Percentiles rank a stretch among this genome's conserved stretches.
Evolutionary conservation across 768 basidiomycete species (phyloP).

Genomic region (Pleurotus citrinopileatus): DNA sequence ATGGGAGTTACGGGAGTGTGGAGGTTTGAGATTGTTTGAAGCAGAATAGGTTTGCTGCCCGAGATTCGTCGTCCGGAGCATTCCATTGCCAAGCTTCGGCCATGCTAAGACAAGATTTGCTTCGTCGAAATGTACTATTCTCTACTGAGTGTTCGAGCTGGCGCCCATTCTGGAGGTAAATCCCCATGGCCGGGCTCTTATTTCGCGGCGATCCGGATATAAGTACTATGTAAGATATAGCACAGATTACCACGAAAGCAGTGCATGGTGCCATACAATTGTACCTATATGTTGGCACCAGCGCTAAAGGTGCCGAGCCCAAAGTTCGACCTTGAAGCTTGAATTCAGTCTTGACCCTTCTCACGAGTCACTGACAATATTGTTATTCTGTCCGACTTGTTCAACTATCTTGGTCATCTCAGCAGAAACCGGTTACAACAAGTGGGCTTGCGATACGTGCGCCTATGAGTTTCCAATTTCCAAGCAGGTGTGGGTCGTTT

Average conservation of each 20-base stretch:
- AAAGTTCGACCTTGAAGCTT: too few relatives aligned
- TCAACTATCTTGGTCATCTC: slow-evolving; percentile 84
- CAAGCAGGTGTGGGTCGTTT: slow-evolving; percentile 56
- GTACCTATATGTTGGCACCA: too few relatives aligned
- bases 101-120: slow-evolving; percentile 29
- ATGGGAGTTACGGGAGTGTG: slow-evolving; percentile 54
- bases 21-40: slow-evolving; percentile 36
- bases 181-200: not conserved
- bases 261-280: too few relatives aligned
- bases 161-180: slow-evolving; percentile 52
- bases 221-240: slow-evolving; percentile 2
- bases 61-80: slow-evolving; percentile 54
- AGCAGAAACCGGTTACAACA: slow-evolving; percentile 77
- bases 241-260: too few relatives aligned
- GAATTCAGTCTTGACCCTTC: too few relatives aligned
- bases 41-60: slow-evolving; percentile 52
- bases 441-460: slow-evolving; percentile 92
- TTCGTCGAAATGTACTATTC: too few relatives aligned
- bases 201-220: not conserved
- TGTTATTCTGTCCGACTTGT: slow-evolving; percentile 96
- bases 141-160: slow-evolving; percentile 54
- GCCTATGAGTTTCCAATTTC: slow-evolving; percentile 94
- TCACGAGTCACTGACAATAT: too few relatives aligned
- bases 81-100: slow-evolving; percentile 52
- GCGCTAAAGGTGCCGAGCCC: too few relatives aligned